These are phyloP conservation scores for Mortierella claussenii DNA, from an alignment of 192 early-diverging fungal genomes.

Conservation along the genomic window DNA sequence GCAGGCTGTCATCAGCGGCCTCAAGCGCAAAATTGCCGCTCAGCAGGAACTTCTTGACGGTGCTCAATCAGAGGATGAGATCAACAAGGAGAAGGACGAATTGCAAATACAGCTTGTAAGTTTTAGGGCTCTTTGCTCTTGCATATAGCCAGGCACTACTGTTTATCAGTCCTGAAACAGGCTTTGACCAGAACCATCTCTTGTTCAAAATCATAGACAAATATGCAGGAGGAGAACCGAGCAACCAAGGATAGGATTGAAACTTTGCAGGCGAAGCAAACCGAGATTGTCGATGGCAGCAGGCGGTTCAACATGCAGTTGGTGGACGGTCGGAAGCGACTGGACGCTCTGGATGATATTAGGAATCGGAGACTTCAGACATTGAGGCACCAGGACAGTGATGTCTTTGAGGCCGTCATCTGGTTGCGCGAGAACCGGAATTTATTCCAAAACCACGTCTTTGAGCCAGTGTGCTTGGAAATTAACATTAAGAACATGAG, in stretches of 20 bases:
- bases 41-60: slow-evolving; percentile 31
- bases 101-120: slow-evolving; percentile 53
- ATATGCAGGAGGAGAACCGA: slow-evolving; percentile 60
- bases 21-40: slow-evolving; percentile 45
- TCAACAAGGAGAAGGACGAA: slow-evolving; percentile 19
- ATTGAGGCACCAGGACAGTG: slow-evolving; percentile 59
- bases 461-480: slow-evolving; percentile 77
- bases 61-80: slow-evolving; percentile 28
- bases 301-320: slow-evolving; percentile 12
- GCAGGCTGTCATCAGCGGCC: slow-evolving; percentile 27
- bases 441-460: slow-evolving; percentile 75
- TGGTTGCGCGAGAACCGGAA: slow-evolving; percentile 77
- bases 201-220: background rate
- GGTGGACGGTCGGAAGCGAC: slow-evolving; percentile 41
- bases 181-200: too few relatives aligned
- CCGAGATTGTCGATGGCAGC: slow-evolving; percentile 37
- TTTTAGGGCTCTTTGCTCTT: too few relatives aligned
- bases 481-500: slow-evolving; percentile 72
- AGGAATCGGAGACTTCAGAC: slow-evolving; percentile 61
- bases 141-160: too few relatives aligned
- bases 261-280: slow-evolving; percentile 48
- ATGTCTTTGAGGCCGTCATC: slow-evolving; percentile 68
- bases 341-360: slow-evolving; percentile 70
- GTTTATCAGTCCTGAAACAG: too few relatives aligned
- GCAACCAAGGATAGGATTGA: slow-evolving; percentile 34